Evolutionary conservation across 305 asterid genomes (phyloP), one percentile per base, ranked within the genome.

Genomic region (Plantago coronopus): DNA sequence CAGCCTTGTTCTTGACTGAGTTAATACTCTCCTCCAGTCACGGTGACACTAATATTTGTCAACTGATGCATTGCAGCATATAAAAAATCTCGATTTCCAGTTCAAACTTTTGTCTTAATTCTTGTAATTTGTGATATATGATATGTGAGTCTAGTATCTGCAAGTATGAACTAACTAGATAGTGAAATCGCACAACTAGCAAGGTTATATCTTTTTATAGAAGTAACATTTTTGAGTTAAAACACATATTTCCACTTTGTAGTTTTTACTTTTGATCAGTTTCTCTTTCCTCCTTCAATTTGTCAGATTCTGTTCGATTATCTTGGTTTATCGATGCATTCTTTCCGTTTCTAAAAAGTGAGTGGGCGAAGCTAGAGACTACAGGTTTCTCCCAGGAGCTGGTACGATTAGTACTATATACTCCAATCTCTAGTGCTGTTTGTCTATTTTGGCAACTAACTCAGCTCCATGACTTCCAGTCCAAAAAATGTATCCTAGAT

Each of bases 311-410:
- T 72, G 77, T 53, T 63, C 81, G 59, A 40, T 69, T 79, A 65
- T 66, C 76, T 56, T 61, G 59, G 19, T 71, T 83, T 57, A 78
- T 73, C 66, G 76, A 69, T 80, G 76, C 68, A 48, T 78, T 80
- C 78, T 76, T 83, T 70, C 87, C 87, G 19, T 59, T 85, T 56
- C 82, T 93, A 11, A 77, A 68, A 72, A 73, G 51, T 53, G 94
- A 89, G 74, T 85, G 94, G 95, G 87, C 68, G 59, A 61, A 31
- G 69, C 65, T 87, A 9, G 91, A 74, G 68, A 69, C 87, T 19
- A 23, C 54, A 27, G 88, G 79, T 54, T 69, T 69, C 47, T 72
- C 75, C 57, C 29, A 72, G 10, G 82, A 76, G 43, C 80, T 72
- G 96, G 99, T 93, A 81, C 42, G 17, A 43, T 53, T 34, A 48